Percentiles rank a stretch among this genome's conserved stretches.
phyloP scores from a whole-genome alignment of 2,329 filamentous ascomycete species.

The Fusarium floridanum region DNA sequence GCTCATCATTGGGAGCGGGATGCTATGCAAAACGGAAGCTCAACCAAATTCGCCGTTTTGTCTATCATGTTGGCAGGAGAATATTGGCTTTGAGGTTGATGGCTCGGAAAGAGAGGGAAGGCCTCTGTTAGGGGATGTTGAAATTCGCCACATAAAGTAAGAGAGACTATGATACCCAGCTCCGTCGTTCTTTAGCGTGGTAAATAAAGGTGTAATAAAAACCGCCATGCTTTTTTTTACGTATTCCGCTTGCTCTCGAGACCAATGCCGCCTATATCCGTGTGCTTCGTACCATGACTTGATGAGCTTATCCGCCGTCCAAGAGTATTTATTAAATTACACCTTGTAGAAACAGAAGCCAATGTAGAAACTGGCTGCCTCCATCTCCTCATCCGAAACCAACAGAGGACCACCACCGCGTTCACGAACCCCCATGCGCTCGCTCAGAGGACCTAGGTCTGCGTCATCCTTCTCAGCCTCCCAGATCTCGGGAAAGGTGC shows the following conservation, averaged over 20 bases:
- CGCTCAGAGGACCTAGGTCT: conserved; percentile 84
- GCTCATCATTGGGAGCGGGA: background rate
- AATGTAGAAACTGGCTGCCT: conserved; percentile 91
- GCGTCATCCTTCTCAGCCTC: conserved; percentile 88
- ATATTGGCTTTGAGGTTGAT: background rate
- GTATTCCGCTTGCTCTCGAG: conserved; percentile 1
- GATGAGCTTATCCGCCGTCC: background rate
- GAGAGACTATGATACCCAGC: conserved; percentile 51
- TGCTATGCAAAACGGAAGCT: background rate
- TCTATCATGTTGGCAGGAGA: background rate
- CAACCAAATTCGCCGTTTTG: background rate
- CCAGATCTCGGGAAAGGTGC: conserved; percentile 92
- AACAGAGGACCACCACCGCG: conserved; percentile 74
- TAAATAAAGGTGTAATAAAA: conserved; percentile 39
- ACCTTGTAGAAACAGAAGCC: conserved; percentile 99
- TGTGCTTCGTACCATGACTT: conserved; percentile 11
- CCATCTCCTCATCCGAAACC: conserved; percentile 89
- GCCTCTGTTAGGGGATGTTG: conserved; percentile 42
- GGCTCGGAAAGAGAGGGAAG: background rate
- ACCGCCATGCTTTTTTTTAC: conserved; percentile 29
- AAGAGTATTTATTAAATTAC: conserved; percentile 53
- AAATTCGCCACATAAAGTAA: conserved; percentile 31
- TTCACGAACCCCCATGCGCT: conserved; percentile 94
- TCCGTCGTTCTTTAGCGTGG: conserved; percentile 32
- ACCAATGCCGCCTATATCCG: conserved; percentile 3